Conservation (phyloP, 768 basidiomycete species). For the Lactarius trivialis region DNA sequence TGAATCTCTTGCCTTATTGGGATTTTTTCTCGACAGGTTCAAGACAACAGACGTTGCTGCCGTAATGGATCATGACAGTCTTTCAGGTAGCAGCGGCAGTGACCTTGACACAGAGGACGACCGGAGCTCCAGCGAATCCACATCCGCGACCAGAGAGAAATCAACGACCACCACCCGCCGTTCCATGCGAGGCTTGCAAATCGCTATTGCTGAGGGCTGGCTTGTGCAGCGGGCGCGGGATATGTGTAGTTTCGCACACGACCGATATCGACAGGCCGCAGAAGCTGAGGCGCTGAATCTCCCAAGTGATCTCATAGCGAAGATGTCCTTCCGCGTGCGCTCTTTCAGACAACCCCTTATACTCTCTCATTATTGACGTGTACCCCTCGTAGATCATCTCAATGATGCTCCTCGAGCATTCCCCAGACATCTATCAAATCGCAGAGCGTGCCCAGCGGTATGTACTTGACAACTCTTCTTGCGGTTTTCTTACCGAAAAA, state of each 20-base stretch:
- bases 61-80: conserved; percentile 70
- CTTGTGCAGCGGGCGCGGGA: conserved; percentile 64
- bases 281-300: conserved; percentile 51
- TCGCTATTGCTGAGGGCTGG: conserved; percentile 67
- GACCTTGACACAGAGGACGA: conserved; percentile 39
- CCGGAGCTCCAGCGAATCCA: conserved; percentile 48
- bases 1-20: neutral
- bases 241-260: conserved; percentile 72
- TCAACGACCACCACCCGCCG: conserved; percentile 35
- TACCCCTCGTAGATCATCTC: conserved; percentile 47
- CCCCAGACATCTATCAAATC: conserved; percentile 59
- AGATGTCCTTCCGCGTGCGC: conserved; percentile 64
- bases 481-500: neutral
- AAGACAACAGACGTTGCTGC: conserved; percentile 66
- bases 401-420: conserved; percentile 60
- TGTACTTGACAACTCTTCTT: conserved; percentile 12
- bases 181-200: conserved; percentile 63
- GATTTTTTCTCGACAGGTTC: conserved; percentile 38
- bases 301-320: conserved; percentile 44
- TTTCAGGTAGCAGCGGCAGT: conserved; percentile 47
- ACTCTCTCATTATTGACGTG: neutral
- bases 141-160: conserved; percentile 41
- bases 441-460: conserved; percentile 65
- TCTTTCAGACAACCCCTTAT: neutral
- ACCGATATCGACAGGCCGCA: conserved; percentile 68